phyloP scores from a whole-genome alignment of 225 moss, liverwort and hornwort genomes.

The Pleurozium schreberi region DNA sequence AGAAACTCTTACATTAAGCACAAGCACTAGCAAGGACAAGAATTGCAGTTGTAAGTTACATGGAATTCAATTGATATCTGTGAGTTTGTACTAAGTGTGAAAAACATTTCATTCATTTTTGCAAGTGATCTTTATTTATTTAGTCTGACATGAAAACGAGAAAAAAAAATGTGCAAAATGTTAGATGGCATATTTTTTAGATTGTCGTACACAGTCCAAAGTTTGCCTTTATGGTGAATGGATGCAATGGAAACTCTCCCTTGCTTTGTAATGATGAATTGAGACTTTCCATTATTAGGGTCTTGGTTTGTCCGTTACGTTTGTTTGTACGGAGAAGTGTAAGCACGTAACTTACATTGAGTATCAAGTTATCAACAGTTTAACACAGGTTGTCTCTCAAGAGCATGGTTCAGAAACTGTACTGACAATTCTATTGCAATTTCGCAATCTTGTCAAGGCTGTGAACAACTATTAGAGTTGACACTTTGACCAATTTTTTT shows the following conservation, averaged over 20 bases:
- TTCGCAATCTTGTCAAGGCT: neutral
- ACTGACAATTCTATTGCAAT: neutral
- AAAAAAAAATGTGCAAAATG: neutral
- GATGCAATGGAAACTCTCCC: too few species aligned
- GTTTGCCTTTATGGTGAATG: too few species aligned
- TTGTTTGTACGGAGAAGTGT: neutral
- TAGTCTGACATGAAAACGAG: accelerated
- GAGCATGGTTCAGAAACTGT: neutral
- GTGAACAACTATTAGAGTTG: neutral
- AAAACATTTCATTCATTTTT: accelerated
- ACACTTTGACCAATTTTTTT: neutral
- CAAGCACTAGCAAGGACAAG: neutral
- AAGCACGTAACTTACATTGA: neutral
- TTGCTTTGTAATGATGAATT: neutral
- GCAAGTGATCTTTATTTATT: neutral
- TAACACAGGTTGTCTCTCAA: neutral
- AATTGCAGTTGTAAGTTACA: neutral
- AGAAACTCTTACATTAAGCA: neutral
- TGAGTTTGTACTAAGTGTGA: neutral
- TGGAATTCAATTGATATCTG: neutral
- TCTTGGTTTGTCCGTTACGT: neutral
- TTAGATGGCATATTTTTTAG: neutral
- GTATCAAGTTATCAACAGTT: too few species aligned
- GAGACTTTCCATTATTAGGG: neutral
- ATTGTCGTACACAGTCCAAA: neutral